A percentile compares a stretch with the other conserved stretches of the same genome.
Conservation (phyloP, 139 green algal genomes). For the Picochlorum sp. region DNA sequence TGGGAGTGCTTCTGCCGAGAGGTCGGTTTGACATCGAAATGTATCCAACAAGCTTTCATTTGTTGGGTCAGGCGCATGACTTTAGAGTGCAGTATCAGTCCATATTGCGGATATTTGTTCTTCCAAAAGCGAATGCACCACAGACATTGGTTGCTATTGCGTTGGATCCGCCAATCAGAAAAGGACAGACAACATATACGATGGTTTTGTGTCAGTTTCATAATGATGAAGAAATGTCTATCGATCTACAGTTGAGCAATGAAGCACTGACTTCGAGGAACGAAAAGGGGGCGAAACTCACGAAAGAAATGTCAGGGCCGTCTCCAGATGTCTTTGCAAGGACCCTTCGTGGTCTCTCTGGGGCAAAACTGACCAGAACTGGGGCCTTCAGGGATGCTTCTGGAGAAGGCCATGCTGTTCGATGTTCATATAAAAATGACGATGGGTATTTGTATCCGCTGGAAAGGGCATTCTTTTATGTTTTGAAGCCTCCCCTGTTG, state of each 20-base stretch:
- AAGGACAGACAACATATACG: constrained; percentile 92
- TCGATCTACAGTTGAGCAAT: constrained; percentile 68
- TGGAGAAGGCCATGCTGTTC: constrained; percentile 46
- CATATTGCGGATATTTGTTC: constrained; percentile 80
- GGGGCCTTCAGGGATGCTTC: constrained; percentile 46
- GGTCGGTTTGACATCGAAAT: constrained; percentile 70
- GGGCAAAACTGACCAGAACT: constrained; percentile 71
- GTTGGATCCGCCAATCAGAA: constrained; percentile 91
- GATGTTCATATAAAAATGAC: constrained; percentile 79
- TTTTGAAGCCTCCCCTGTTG: constrained; percentile 91
- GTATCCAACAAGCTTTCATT: constrained; percentile 46
- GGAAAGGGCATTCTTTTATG: constrained; percentile 93
- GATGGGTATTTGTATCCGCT: constrained; percentile 90
- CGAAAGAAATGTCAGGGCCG: constrained; percentile 37
- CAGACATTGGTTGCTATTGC: constrained; percentile 82
- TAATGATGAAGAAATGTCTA: constrained; percentile 59
- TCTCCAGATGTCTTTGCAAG: constrained; percentile 77
- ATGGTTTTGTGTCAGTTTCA: constrained; percentile 87
- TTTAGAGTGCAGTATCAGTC: constrained; percentile 89
- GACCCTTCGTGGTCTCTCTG: constrained; percentile 70
- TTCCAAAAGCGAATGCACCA: constrained; percentile 75
- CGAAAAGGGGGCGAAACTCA: constrained; percentile 54
- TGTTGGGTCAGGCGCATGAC: constrained; percentile 71
- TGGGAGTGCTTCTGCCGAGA: constrained; percentile 60
- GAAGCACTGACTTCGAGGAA: constrained; percentile 71